phyloP scores from a whole-genome alignment of 495 filamentous ascomycete species.

The Penicillium egyptiacum region DNA sequence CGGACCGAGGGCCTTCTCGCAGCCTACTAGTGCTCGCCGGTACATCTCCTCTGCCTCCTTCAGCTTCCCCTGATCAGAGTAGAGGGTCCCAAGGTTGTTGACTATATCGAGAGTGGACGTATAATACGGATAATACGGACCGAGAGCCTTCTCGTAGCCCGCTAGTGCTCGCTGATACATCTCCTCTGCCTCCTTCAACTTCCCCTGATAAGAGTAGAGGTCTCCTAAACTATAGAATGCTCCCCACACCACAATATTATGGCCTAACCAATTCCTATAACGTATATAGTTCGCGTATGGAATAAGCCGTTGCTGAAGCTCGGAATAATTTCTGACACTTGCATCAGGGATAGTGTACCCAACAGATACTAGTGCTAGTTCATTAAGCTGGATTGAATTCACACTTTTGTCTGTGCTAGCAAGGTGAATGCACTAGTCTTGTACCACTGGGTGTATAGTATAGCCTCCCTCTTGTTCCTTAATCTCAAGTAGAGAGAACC shows the following conservation, averaged over 20 bases:
- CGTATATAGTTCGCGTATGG: slow-evolving; percentile 36
- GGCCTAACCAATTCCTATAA: background rate
- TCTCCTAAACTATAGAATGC: slow-evolving; percentile 19
- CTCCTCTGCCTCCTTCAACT: slow-evolving; percentile 35
- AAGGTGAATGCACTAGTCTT: slow-evolving; percentile 36
- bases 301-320: slow-evolving; percentile 38
- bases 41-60: slow-evolving; percentile 41
- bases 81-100: slow-evolving; percentile 40
- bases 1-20: slow-evolving; percentile 37
- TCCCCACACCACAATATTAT: slow-evolving; percentile 12
- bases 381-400: slow-evolving; percentile 16
- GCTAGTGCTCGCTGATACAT: slow-evolving; percentile 34
- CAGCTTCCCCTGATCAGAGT: slow-evolving; percentile 35
- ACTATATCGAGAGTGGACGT: slow-evolving; percentile 31
- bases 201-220: slow-evolving; percentile 34
- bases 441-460: slow-evolving; percentile 34
- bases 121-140: slow-evolving; percentile 34
- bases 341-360: slow-evolving; percentile 27
- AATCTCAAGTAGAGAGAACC: slow-evolving; percentile 32
- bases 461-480: slow-evolving; percentile 34
- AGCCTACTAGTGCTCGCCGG: slow-evolving; percentile 27
- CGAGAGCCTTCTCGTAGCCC: slow-evolving; percentile 34
- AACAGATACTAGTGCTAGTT: slow-evolving; percentile 29
- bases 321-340: slow-evolving; percentile 26
- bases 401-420: slow-evolving; percentile 10